These are phyloP conservation scores for Eucalyptus pauciflora DNA, from an alignment of 345 rosid genomes.

Conservation along the genomic window DNA sequence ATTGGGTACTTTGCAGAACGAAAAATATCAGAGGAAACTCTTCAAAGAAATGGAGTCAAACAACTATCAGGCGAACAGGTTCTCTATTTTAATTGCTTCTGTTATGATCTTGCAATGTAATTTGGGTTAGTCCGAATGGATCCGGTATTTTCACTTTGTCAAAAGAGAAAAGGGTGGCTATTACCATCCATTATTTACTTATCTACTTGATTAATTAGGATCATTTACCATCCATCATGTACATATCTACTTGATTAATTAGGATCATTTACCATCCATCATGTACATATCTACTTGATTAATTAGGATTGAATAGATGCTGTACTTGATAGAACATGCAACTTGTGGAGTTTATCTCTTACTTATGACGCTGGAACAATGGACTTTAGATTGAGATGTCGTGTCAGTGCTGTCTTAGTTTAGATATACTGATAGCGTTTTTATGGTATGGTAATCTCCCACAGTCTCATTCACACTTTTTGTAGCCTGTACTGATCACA, in stretches of 20 bases:
- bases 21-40: slow-evolving; percentile 24
- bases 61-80: slow-evolving; percentile 24
- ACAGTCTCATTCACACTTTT: background rate
- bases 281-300: background rate
- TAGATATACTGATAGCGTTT: background rate
- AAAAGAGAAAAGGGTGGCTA: background rate
- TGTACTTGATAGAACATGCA: background rate
- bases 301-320: background rate
- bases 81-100: background rate
- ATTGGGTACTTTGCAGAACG: slow-evolving; percentile 20
- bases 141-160: background rate
- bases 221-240: background rate
- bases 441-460: background rate
- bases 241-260: background rate
- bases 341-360: background rate
- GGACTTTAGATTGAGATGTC: background rate
- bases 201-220: background rate
- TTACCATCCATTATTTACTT: background rate
- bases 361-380: background rate
- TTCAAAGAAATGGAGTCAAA: slow-evolving; percentile 28
- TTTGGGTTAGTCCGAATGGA: background rate
- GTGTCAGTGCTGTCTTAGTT: background rate
- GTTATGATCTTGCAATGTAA: background rate
- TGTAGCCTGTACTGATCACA: background rate
- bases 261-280: background rate